Base-by-base conservation (phyloP, 371 early-diverging fungal species). In the Lichtheimia ornata region DNA sequence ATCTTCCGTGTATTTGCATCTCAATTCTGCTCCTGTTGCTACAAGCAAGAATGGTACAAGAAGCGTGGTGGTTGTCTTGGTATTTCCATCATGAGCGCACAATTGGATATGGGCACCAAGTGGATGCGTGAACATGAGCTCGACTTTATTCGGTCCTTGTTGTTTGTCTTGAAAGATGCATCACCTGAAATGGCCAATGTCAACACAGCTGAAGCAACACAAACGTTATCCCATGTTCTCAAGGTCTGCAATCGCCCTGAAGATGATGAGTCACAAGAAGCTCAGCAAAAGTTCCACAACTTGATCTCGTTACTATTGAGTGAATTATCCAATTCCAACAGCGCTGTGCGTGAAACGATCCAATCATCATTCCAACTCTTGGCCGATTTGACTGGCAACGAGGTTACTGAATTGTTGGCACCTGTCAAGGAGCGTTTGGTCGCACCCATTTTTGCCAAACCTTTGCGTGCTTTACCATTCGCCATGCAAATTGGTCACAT, bases 401-500 rank as follows among this genome's bases (percentile, higher is more conserved):
- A 87, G 49, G 89, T 96, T 13, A 93, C 96, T 0, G 93, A 92
- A 17, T 73, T 99, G 2, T 74, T 99, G 56, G 81, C 83, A 6
- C 96, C 94, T 0, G 91, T 91, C 0, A 81, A 91, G 45, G 96
- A 96, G 55, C 84, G 92, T 2, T 79, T 99, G 12, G 81, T 97
- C n/a, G 81, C 80, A 1, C 97, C 97, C 1, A 99, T 99, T 53
- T 98, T 97, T 76, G 88, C 95, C 35, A 97, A 97, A 69, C 99
- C 99, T 3, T 74, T 99, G 59, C 92, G 99, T 7, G 96, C 98
- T 0, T 80, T 98, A 18, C 96, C 98, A 0, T 91, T 95, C 76
- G 87, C 93, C 41, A 93, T 96, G 91, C 98, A 97, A 73, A 98
- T 99, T 25, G 99, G 98, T 9, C 88, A 96, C 66, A 97, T 97